phyloP scores from a whole-genome alignment of 75 land plant species.

The Pseudotsuga menziesii region DNA sequence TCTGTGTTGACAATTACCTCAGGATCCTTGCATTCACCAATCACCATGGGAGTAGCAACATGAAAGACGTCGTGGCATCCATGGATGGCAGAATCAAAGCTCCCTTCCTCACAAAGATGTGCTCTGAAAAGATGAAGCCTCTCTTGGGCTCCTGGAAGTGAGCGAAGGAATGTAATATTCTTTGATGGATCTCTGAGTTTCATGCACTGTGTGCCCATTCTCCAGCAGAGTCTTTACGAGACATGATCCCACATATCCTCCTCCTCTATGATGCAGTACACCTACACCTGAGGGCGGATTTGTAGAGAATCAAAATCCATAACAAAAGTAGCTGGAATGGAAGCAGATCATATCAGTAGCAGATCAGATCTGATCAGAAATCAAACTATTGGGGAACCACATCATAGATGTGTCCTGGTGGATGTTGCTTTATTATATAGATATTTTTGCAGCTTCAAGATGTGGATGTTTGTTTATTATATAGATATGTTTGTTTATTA shows the following conservation, averaged over 20 bases:
- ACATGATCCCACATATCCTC: conserved; percentile 10
- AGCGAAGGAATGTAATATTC: conserved; percentile 14
- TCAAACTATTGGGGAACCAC: too few relatives aligned
- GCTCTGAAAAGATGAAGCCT: conserved; percentile 26
- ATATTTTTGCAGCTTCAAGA: too few relatives aligned
- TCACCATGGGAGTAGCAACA: not conserved
- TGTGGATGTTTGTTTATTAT: too few relatives aligned
- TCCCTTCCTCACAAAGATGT: conserved; percentile 18
- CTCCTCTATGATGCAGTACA: conserved; percentile 12
- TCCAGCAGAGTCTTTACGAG: conserved; percentile 12
- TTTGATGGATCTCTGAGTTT: conserved; percentile 8
- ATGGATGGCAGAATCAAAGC: conserved; percentile 17
- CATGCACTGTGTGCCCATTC: conserved; percentile 9
- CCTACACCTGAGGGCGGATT: too few relatives aligned
- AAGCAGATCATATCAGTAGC: too few relatives aligned
- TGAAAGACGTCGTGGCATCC: not conserved
- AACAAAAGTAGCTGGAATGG: too few relatives aligned
- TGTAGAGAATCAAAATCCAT: too few relatives aligned
- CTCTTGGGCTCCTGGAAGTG: conserved; percentile 21
- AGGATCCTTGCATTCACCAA: not conserved
- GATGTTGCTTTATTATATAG: too few relatives aligned
- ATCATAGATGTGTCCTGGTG: too few relatives aligned
- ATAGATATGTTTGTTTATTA: too few relatives aligned
- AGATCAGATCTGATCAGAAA: too few relatives aligned
- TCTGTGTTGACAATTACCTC: not conserved